Evolutionary conservation across 495 filamentous ascomycete species (phyloP), one percentile per base, ranked within the genome.

Genomic region (Penicillium lividum): DNA sequence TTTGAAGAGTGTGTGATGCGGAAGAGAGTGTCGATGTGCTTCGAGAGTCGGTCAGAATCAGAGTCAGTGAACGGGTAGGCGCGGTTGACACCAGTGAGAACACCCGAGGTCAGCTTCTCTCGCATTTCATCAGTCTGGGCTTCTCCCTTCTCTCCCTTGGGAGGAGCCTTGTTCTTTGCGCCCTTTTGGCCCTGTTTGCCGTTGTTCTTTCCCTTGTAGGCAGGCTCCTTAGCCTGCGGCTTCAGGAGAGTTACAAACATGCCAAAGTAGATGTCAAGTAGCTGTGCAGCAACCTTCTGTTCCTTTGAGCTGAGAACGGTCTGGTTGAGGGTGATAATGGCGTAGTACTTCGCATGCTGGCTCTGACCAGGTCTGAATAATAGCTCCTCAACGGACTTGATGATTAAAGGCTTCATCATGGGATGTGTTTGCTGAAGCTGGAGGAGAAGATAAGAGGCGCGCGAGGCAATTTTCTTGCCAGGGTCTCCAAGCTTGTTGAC

Each of bases 401-500:
- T 87, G 60, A 98, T 87, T 22, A 92, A 84, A 13, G 83, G 79
- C 68, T 96, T 98, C 94, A 98, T 98, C 36, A 89, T 77, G 3
- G 94, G 95, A 71, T 98, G 94, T 0, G 88, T 82, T 53, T 84
- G 87, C 61, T 95, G 81, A 15, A 98, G 79, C 68, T 98, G 93
- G n/a, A 98, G 77, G 2, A 98, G 77, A 34, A 97, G 82, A 71
- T 93, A 96, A 0, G 94, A 98, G 5, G 93, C 87, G 47, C 90
- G 85, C 1, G 94, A 98, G 1, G 92, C 87, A 63, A 98, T 92
- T 73, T 98, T 98, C 71, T 91, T 93, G 53, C 93, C 88, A 1
- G 86, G 87, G 67, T 98, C 94, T 60, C 94, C 93, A 18, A 98
- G 86, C 71, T 98, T 98, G 76, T 98, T 97, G 42, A 97, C 91